phyloP scores from a whole-genome alignment of 306 rosid species.

The Citrullus mucosospermus region DNA sequence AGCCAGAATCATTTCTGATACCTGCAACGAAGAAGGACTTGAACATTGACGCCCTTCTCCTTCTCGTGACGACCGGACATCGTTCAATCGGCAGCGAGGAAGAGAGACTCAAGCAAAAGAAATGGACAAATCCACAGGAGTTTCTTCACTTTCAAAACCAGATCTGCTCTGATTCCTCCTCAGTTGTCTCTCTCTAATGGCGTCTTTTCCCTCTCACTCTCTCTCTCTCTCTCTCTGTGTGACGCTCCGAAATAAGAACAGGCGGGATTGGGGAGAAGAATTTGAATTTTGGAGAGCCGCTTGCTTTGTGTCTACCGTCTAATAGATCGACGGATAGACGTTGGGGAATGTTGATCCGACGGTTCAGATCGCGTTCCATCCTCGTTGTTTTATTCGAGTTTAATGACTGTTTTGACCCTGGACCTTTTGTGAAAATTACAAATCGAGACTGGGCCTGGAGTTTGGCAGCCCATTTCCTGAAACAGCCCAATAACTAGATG shows the following conservation, averaged over 20 bases:
- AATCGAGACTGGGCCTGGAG: not conserved
- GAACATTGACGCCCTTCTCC: constrained; percentile 94
- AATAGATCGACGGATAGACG: constrained; percentile 25
- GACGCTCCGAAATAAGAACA: constrained; percentile 15
- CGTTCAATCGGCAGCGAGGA: constrained; percentile 11
- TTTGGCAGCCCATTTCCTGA: not conserved
- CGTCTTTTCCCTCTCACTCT: not conserved
- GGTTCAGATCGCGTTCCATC: not conserved
- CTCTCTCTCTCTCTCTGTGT: not conserved
- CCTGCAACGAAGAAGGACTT: constrained; percentile 96
- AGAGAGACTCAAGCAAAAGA: not conserved
- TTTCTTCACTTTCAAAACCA: constrained; percentile 3
- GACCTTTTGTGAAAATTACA: not conserved
- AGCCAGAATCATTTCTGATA: not conserved
- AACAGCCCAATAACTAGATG: not conserved
- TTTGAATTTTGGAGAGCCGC: constrained; percentile 60
- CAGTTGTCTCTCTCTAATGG: not conserved
- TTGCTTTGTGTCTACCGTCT: constrained; percentile 7
- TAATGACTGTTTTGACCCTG: not conserved
- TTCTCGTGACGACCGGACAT: constrained; percentile 81
- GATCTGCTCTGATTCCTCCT: constrained; percentile 22
- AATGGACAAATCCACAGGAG: not conserved
- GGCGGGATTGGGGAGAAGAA: constrained; percentile 35
- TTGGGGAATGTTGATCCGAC: constrained; percentile 16
- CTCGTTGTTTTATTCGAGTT: not conserved